These are phyloP conservation scores for Gleditsia sinensis DNA, from an alignment of 306 rosid genomes.

Conservation along the genomic window DNA sequence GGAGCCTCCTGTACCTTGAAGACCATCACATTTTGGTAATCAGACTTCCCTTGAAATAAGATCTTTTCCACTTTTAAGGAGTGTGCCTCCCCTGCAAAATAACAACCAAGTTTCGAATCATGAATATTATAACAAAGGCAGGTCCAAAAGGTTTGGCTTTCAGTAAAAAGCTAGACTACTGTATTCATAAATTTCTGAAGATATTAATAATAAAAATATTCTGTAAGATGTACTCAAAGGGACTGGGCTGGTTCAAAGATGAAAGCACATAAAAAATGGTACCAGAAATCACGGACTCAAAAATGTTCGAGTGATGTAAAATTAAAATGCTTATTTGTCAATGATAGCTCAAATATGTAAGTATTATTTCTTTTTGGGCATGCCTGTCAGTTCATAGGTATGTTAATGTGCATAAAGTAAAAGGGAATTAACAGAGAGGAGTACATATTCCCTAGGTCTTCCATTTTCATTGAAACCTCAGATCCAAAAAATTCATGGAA, in stretches of 20 bases:
- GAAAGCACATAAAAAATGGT: no score
- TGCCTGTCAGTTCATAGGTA: no score
- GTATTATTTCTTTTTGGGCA: no score
- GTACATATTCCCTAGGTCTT: no score
- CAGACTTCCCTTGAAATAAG: slow-evolving; percentile 88
- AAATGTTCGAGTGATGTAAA: no score
- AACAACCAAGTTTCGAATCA: slow-evolving; percentile 25
- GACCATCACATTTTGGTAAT: slow-evolving; percentile 90
- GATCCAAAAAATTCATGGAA: no score
- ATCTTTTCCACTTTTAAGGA: slow-evolving; percentile 94
- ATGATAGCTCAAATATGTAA: no score
- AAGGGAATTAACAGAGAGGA: no score
- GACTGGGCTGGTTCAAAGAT: not conserved
- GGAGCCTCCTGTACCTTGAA: slow-evolving; percentile 65
- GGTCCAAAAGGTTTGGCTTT: not conserved
- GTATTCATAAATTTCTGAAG: not conserved
- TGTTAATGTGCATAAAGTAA: no score
- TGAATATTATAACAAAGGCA: not conserved
- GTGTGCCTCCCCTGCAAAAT: slow-evolving; percentile 90
- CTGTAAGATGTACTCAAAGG: not conserved
- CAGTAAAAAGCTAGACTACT: not conserved
- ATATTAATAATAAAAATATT: not conserved
- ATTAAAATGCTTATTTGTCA: no score
- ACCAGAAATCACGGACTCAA: no score
- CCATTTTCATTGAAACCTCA: no score